Evolutionary conservation across 306 rosid species (phyloP).

Genomic region (Cucurbita moschata): DNA sequence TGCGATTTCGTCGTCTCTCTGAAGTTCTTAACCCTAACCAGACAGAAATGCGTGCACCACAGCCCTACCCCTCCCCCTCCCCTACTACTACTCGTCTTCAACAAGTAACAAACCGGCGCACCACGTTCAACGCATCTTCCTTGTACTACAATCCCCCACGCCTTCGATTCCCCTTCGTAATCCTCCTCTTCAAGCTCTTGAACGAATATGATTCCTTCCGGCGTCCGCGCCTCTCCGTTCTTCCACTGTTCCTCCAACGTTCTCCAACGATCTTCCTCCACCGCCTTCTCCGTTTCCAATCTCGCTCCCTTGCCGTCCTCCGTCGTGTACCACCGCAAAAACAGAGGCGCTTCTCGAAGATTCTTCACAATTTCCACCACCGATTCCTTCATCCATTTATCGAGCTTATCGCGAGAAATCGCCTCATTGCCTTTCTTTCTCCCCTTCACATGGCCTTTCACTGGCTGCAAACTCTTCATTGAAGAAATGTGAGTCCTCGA

Average conservation of each 20-base stretch:
- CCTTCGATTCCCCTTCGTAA: neutral
- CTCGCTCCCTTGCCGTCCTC: conserved; percentile 1
- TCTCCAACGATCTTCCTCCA: conserved; percentile 1
- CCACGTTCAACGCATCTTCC: conserved; percentile 3
- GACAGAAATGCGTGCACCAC: conserved; percentile 6
- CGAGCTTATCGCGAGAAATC: neutral
- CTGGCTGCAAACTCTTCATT: neutral
- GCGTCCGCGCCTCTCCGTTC: neutral
- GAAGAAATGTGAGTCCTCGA: neutral
- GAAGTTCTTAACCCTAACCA: conserved; percentile 10
- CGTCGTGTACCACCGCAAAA: neutral
- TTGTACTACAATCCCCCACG: conserved; percentile 11
- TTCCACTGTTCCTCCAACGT: neutral
- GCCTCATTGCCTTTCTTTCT: neutral
- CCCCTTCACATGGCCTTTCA: neutral
- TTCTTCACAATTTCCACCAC: conserved; percentile 9
- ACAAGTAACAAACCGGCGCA: conserved; percentile 7
- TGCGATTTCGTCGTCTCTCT: conserved; percentile 9
- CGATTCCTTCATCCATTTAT: conserved; percentile 8
- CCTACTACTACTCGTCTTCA: neutral
- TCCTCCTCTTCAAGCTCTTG: neutral
- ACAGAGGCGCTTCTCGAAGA: conserved; percentile 4
- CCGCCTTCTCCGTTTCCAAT: conserved; percentile 8
- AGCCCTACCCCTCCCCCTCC: neutral
- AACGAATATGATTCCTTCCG: conserved; percentile 9